Conservation (phyloP, 2,329 filamentous ascomycete genomes). For the Arthroderma sp. region DNA sequence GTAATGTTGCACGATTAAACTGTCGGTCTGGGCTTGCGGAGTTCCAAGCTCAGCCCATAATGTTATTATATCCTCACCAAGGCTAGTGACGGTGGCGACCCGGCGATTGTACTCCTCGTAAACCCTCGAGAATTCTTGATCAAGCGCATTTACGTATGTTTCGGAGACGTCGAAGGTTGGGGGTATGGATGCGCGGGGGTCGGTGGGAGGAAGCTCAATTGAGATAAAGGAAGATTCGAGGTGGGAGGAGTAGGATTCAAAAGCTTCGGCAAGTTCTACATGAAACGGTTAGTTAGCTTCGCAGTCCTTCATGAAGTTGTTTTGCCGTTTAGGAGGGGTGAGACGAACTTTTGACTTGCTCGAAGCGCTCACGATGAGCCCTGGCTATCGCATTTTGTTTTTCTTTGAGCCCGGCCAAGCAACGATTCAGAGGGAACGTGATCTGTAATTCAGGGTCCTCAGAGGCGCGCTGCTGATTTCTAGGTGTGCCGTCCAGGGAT, state of each 20-base stretch:
- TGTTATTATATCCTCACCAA: conserved; percentile 76
- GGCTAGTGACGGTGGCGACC: conserved; percentile 57
- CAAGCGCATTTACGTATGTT: conserved; percentile 71
- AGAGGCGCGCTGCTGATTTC: conserved; percentile 51
- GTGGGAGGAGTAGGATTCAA: conserved; percentile 92
- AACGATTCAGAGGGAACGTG: conserved; percentile 70
- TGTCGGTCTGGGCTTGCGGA: conserved; percentile 84
- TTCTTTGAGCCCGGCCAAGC: conserved; percentile 68
- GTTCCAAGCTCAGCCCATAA: conserved; percentile 93
- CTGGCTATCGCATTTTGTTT: conserved; percentile 70
- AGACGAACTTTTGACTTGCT: conserved; percentile 79
- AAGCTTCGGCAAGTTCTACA: conserved; percentile 76
- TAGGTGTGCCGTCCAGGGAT: conserved; percentile 63
- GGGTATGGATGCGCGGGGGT: conserved; percentile 60
- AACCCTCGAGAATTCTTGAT: conserved; percentile 82
- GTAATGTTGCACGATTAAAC: conserved; percentile 74
- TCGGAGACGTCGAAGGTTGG: conserved; percentile 86
- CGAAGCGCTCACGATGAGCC: conserved; percentile 79
- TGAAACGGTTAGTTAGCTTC: conserved; percentile 14
- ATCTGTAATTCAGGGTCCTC: conserved; percentile 53
- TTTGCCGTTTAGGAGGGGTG: not conserved
- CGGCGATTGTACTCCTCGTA: conserved; percentile 93
- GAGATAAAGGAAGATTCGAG: conserved; percentile 80
- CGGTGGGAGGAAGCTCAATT: conserved; percentile 71
- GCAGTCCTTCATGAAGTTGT: not conserved